Conservation (phyloP, 2,329 filamentous ascomycete genomes). For the Ophiocordyceps camponoti-saundersi region DNA sequence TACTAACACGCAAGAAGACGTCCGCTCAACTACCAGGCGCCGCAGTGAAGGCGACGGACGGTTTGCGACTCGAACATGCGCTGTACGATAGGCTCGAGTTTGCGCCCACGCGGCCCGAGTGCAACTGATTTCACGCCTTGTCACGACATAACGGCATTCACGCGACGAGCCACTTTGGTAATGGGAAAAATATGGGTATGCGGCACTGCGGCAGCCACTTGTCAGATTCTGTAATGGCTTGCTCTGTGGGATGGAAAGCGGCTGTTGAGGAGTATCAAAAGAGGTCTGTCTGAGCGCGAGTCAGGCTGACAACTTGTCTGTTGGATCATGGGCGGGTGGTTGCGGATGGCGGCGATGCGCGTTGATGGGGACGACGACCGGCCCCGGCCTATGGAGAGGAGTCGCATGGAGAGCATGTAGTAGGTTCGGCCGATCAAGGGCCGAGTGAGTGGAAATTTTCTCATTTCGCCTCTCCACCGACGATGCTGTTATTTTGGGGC, state of each 20-base stretch:
- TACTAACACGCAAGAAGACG: neutral
- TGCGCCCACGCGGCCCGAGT: neutral
- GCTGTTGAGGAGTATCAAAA: neutral
- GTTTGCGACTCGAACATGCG: neutral
- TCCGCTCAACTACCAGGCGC: conserved; percentile 1
- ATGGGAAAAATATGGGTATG: neutral
- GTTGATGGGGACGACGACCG: neutral
- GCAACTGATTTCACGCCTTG: neutral
- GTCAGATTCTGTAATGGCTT: neutral
- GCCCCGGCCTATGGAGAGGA: neutral
- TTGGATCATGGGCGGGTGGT: neutral
- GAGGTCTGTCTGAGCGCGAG: neutral
- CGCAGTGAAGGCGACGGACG: neutral
- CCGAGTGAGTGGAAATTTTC: neutral
- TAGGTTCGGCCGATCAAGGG: neutral
- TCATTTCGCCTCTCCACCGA: neutral
- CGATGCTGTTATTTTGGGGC: neutral
- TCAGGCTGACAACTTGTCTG: neutral
- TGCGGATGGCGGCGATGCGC: neutral
- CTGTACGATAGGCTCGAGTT: neutral
- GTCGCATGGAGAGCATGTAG: neutral
- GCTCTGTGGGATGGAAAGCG: neutral
- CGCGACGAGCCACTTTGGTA: neutral
- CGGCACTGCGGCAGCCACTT: neutral
- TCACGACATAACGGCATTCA: neutral